phyloP scores from a whole-genome alignment of 768 basidiomycete species.

The Artomyces pyxidatus region DNA sequence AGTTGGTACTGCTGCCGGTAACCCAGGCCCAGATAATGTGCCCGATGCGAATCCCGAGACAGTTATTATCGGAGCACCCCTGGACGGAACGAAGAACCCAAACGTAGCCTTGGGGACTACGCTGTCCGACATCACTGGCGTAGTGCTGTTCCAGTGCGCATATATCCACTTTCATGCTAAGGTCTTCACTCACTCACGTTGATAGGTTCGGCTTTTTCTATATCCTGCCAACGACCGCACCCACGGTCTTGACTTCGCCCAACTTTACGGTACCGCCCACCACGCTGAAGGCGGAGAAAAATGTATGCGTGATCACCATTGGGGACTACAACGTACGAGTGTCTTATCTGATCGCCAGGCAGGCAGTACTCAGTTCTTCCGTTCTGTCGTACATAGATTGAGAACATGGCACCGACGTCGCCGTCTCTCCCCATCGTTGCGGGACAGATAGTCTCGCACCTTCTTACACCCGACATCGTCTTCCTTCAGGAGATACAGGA shows the following conservation, averaged over 20 bases:
- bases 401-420: conserved; percentile 46
- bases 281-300: conserved; percentile 24
- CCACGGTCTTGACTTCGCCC: conserved; percentile 34
- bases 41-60: conserved; percentile 54
- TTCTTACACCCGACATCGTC: conserved; percentile 48
- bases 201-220: conserved; percentile 39
- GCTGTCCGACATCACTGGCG: conserved; percentile 45
- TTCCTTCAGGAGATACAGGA: conserved; percentile 63
- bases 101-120: conserved; percentile 36
- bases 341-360: no score
- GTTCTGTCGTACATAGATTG: conserved; percentile 40
- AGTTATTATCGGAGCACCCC: conserved; percentile 43
- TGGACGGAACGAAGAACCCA: conserved; percentile 48
- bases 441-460: conserved; percentile 39
- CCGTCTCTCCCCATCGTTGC: conserved; percentile 42
- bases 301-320: conserved; percentile 40
- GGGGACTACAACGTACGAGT: conserved; percentile 57
- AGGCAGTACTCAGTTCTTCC: no score
- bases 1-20: neutral
- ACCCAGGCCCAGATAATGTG: conserved; percentile 37
- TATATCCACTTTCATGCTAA: no score
- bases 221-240: conserved; percentile 49
- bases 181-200: neutral
- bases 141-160: conserved; percentile 43
- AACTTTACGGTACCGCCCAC: conserved; percentile 30